Percentiles rank a stretch among this genome's conserved stretches.
Evolutionary conservation across 192 early-diverging fungal genomes (phyloP).

Genomic region (Backusella liffmaniae): DNA sequence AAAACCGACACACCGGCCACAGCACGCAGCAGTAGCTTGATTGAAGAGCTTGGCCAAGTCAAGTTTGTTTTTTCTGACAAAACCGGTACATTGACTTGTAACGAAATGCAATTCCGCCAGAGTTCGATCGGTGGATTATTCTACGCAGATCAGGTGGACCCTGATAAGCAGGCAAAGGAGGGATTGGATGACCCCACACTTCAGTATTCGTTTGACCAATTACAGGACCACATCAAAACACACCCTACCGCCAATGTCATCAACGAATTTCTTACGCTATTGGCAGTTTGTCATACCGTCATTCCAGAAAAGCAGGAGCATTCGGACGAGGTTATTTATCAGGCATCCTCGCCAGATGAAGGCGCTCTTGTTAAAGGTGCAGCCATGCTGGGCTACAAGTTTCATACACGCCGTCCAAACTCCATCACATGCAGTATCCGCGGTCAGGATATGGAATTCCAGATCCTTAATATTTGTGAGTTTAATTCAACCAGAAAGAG

Average conservation of each 20-base stretch:
- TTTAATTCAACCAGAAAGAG: slow-evolving; percentile 98
- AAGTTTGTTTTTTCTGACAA: slow-evolving; percentile 99
- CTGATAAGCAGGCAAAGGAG: slow-evolving; percentile 79
- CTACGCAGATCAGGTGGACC: slow-evolving; percentile 89
- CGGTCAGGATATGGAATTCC: slow-evolving; percentile 66
- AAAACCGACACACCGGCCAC: slow-evolving; percentile 89
- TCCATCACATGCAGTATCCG: slow-evolving; percentile 50
- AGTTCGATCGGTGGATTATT: slow-evolving; percentile 88
- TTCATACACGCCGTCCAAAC: slow-evolving; percentile 64
- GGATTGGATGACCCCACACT: slow-evolving; percentile 64
- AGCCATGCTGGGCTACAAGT: slow-evolving; percentile 56
- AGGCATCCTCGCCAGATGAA: slow-evolving; percentile 97
- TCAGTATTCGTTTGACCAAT: slow-evolving; percentile 60
- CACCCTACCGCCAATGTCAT: slow-evolving; percentile 69
- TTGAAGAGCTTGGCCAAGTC: slow-evolving; percentile 92
- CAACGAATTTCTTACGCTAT: slow-evolving; percentile 86
- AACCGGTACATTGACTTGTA: slow-evolving; percentile 85
- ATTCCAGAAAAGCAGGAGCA: slow-evolving; percentile 82
- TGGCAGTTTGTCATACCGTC: slow-evolving; percentile 97
- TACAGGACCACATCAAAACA: slow-evolving; percentile 55
- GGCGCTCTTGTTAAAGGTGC: slow-evolving; percentile 88
- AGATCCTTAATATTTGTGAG: slow-evolving; percentile 95
- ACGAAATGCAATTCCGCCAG: slow-evolving; percentile 87
- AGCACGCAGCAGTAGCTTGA: slow-evolving; percentile 86
- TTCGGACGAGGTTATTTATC: slow-evolving; percentile 76